Conservation (phyloP, 768 basidiomycete species). For the Leccinum olivaceopallidum region DNA sequence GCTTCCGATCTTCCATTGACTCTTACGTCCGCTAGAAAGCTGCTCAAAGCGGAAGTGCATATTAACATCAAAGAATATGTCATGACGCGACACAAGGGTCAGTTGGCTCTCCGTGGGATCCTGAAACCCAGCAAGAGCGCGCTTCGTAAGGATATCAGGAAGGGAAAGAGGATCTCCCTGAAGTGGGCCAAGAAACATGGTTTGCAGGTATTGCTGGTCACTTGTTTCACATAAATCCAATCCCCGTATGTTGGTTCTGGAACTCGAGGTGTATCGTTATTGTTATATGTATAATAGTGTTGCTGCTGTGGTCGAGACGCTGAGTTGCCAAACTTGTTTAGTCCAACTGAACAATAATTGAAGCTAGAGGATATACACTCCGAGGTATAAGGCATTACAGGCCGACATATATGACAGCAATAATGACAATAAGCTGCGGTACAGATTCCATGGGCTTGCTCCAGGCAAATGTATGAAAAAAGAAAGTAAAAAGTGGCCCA, state of each 20-base stretch:
- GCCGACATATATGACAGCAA: conserved; percentile 12
- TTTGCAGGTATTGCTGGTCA: conserved; percentile 61
- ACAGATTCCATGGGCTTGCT: conserved; percentile 7
- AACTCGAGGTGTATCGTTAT: neutral
- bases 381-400: conserved; percentile 24
- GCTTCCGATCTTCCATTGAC: conserved; percentile 53
- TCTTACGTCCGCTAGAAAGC: conserved; percentile 64
- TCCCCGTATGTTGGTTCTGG: neutral
- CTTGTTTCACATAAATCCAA: conserved; percentile 39
- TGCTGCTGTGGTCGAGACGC: neutral
- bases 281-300: neutral
- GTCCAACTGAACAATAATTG: conserved; percentile 1
- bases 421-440: neutral
- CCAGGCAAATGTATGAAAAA: conserved; percentile 6
- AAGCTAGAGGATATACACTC: conserved; percentile 5
- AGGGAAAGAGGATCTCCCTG: conserved; percentile 45
- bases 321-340: neutral
- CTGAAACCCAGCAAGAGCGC: conserved; percentile 64
- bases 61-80: conserved; percentile 76
- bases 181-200: conserved; percentile 66
- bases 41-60: conserved; percentile 66
- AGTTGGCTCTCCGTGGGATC: conserved; percentile 55
- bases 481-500: neutral
- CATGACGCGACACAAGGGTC: conserved; percentile 61
- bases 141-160: conserved; percentile 61